Base-by-base conservation (phyloP, 768 basidiomycete genomes). In the Stropharia rugosoannulata region DNA sequence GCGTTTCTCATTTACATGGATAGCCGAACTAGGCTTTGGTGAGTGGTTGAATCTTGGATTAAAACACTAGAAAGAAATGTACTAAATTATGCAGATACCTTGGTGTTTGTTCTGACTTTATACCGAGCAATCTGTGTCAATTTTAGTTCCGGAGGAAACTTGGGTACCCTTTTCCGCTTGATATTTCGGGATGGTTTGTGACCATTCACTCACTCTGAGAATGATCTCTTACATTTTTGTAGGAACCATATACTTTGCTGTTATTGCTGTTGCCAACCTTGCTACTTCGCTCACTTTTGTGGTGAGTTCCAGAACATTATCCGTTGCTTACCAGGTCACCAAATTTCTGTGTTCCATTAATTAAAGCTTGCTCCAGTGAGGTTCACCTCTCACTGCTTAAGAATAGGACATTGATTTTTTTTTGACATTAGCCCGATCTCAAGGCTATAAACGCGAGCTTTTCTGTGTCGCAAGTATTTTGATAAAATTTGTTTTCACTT, bases 371-470 rank as follows among this genome's bases (percentile, higher is more conserved):
- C 68, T 9, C 59, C 66, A 11, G 69, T 68, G 54, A 35, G 68
- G 52, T 27, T 12, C 1, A 2, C 47, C 35, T 25, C 3, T 36
- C 9, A 8, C 40, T 25, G 10, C 10, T 10, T 42, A 35, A 11
- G 11, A 47, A 35, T 50, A 9, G 10, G n/a, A 4, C 27, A 29
- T 47, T 9, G 15, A 19, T 44, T 12, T 19, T 7, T n/a, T 22
- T 22, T 11, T n/a, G 16, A 8, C 32, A 42, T 6, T 39, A 72
- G 69, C 62, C 68, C 1, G 70, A 75, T 52, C 60, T 74, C 35
- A 73, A 75, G 60, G 70, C 72, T 8, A 60, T 74, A 3, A 72
- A 72, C 40, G 74, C 73, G 12, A 73, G 73, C 56, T 73, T 75
- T 51, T 74, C 71, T 46, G 72, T 71, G 6, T 41, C 73, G 74